A percentile compares a stretch with the other conserved stretches of the same genome.
Evolutionary conservation across 495 filamentous ascomycete species (phyloP).

Genomic region (Aspergillus ellipticus): DNA sequence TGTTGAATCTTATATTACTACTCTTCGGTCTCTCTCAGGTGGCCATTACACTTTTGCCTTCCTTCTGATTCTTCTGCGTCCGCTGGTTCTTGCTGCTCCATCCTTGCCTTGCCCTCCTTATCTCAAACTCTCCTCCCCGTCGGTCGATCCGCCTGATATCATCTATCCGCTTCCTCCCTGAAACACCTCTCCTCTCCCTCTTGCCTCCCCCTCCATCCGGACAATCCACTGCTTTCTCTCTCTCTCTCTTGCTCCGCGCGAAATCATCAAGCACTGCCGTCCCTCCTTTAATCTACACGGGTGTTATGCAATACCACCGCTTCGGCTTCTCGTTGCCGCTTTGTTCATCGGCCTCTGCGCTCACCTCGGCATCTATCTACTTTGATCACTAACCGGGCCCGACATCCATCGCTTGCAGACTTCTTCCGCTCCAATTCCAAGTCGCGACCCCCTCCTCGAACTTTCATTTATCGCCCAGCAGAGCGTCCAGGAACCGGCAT

Average conservation of each 20-base stretch:
- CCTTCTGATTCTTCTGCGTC: background rate
- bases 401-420: constrained; percentile 20
- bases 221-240: background rate
- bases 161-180: constrained; percentile 1
- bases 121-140: constrained; percentile 7
- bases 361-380: constrained; percentile 5
- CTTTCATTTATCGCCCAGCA: constrained; percentile 30
- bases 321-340: constrained; percentile 4
- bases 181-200: constrained; percentile 3
- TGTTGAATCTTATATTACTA: constrained; percentile 9
- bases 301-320: constrained; percentile 16
- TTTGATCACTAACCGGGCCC: constrained; percentile 17
- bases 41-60: constrained; percentile 10
- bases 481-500: constrained; percentile 31
- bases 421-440: constrained; percentile 31
- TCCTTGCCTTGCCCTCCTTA: background rate
- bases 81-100: background rate
- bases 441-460: constrained; percentile 26
- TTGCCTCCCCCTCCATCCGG: background rate
- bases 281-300: background rate
- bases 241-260: too few relatives aligned
- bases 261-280: too few relatives aligned
- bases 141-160: constrained; percentile 2
- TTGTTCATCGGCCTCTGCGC: constrained; percentile 14
- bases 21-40: constrained; percentile 6